A percentile compares a stretch with the other conserved stretches of the same genome.
phyloP scores from a whole-genome alignment of 176 grass and related monocot genomes.

The Triticum aestivum region DNA sequence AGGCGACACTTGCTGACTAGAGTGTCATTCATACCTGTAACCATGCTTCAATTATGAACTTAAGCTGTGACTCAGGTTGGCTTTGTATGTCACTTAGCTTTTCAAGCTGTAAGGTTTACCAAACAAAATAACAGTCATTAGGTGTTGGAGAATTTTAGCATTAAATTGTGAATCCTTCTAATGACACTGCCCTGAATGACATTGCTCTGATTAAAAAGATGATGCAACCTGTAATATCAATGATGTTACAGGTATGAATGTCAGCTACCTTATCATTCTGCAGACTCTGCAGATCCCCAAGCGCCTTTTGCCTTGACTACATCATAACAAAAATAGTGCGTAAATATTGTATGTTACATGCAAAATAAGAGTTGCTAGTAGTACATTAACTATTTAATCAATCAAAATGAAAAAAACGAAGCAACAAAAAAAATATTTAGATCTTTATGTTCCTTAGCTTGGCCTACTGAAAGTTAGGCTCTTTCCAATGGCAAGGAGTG shows the following conservation, averaged over 20 bases:
- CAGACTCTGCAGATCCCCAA: constrained; percentile 77
- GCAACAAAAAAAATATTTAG: neutral
- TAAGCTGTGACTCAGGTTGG: constrained; percentile 97
- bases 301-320: constrained; percentile 96
- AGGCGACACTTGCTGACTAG: neutral
- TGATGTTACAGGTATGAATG: too few relatives aligned
- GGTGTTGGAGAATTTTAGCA: neutral
- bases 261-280: constrained; percentile 87
- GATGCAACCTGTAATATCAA: neutral
- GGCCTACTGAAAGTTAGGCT: neutral
- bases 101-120: constrained; percentile 71
- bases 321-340: constrained; percentile 16
- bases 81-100: constrained; percentile 96
- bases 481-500: too few relatives aligned
- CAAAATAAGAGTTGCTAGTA: neutral
- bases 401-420: constrained; percentile 1
- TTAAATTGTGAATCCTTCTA: neutral
- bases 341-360: neutral
- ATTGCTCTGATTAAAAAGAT: neutral
- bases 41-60: constrained; percentile 99
- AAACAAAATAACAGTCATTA: constrained; percentile 3
- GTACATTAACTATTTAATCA: neutral
- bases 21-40: constrained; percentile 64
- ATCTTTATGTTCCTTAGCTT: neutral
- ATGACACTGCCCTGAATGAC: neutral